Evolutionary conservation across 176 grass and related monocot genomes (phyloP).

Genomic region (Dendrocalamus sinicus): DNA sequence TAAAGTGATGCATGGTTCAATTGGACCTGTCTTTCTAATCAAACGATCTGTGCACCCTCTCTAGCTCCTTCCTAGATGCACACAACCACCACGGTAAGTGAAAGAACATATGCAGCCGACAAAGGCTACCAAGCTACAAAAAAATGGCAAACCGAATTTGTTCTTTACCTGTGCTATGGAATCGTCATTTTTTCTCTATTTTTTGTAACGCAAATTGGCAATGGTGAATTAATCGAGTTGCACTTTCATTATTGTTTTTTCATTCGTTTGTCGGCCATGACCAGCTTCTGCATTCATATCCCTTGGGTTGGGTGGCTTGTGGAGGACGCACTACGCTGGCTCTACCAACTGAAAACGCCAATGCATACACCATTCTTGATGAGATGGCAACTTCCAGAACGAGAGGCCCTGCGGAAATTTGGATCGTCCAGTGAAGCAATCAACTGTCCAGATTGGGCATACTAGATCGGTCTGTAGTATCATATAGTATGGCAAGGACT

Average conservation of each 20-base stretch:
- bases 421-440: not conserved
- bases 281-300: not conserved
- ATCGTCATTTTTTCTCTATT: not conserved
- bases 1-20: not conserved
- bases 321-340: too few relatives aligned
- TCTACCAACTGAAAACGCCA: not conserved
- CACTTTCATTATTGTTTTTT: not conserved
- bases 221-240: not conserved
- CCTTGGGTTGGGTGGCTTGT: not conserved
- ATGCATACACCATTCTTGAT: not conserved
- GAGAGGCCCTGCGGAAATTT: not conserved
- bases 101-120: constrained; percentile 30
- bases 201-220: not conserved
- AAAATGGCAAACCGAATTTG: too few relatives aligned
- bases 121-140: not conserved
- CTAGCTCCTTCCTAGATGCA: not conserved
- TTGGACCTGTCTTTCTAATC: not conserved
- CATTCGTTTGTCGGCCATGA: constrained; percentile 8
- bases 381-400: not conserved
- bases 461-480: not conserved
- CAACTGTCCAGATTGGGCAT: not conserved
- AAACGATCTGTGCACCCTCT: not conserved
- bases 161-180: not conserved
- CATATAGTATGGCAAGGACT: not conserved
- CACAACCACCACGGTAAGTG: not conserved